Evolutionary conservation across 2,329 filamentous ascomycete genomes (phyloP).

Genomic region (Apiospora sp.): DNA sequence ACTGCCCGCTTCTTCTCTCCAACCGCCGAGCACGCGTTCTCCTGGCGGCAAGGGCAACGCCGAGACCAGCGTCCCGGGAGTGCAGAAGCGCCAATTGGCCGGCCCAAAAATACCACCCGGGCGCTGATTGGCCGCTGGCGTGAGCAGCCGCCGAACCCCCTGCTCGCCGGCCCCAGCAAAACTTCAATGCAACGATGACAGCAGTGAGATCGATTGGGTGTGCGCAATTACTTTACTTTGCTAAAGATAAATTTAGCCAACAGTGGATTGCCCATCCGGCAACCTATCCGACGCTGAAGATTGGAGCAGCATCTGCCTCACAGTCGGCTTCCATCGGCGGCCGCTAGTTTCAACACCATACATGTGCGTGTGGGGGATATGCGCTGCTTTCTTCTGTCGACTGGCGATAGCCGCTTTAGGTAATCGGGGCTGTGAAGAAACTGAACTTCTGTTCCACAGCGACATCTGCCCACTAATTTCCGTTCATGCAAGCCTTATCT

Average conservation of each 20-base stretch:
- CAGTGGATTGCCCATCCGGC: neutral
- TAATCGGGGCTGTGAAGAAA: neutral
- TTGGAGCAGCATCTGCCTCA: neutral
- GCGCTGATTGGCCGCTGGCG: neutral
- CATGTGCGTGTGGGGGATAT: neutral
- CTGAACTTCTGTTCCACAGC: neutral
- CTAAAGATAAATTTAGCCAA: constrained; percentile 9
- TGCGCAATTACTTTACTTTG: neutral
- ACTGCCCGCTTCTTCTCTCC: neutral
- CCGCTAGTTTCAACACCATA: neutral
- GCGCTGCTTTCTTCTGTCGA: neutral
- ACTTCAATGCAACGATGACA: neutral
- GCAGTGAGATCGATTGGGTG: constrained; percentile 4
- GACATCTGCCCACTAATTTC: neutral
- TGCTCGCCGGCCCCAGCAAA: neutral
- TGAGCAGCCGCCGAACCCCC: constrained; percentile 7
- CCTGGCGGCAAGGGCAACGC: constrained; percentile 5
- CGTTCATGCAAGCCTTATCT: neutral
- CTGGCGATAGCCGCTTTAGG: neutral
- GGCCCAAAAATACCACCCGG: constrained; percentile 14
- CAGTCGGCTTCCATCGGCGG: neutral
- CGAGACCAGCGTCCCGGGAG: neutral
- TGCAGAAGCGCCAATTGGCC: neutral
- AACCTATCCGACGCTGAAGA: constrained; percentile 15
- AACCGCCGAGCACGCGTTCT: neutral